These are phyloP conservation scores for Scheffersomyces titani DNA, from an alignment of 1,139 yeast species.

Conservation along the genomic window DNA sequence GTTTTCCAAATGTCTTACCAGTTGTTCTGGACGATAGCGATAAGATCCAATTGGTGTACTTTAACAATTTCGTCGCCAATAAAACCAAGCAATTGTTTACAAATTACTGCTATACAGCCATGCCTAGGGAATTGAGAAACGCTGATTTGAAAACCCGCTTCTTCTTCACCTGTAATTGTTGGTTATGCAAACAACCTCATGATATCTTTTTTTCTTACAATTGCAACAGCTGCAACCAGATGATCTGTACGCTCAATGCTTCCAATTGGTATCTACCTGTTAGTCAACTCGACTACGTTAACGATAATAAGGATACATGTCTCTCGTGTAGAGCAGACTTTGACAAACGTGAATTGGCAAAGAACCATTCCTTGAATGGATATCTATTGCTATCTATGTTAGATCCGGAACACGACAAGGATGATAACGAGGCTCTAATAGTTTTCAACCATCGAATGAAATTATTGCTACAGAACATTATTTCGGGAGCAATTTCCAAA, in stretches of 20 bases:
- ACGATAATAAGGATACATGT: background rate
- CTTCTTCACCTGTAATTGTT: constrained; percentile 35
- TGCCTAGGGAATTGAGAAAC: constrained; percentile 25
- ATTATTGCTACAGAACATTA: background rate
- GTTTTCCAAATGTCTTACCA: constrained; percentile 24
- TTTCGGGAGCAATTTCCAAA: background rate
- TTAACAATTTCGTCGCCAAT: constrained; percentile 10
- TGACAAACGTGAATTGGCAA: background rate
- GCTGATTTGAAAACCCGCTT: constrained; percentile 20
- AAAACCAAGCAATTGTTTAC: constrained; percentile 23
- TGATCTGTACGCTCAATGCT: constrained; percentile 6
- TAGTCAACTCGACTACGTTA: background rate
- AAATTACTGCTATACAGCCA: constrained; percentile 25
- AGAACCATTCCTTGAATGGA: background rate
- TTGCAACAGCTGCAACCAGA: constrained; percentile 17
- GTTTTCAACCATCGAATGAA: background rate
- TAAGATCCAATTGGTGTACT: background rate
- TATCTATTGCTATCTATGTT: background rate
- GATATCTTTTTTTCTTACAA: constrained; percentile 22
- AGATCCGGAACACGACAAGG: background rate
- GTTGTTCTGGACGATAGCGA: background rate
- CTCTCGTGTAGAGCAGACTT: background rate
- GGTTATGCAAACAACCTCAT: constrained; percentile 18
- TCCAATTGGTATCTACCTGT: background rate
- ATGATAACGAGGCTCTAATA: background rate